Evolutionary conservation across 2,329 filamentous ascomycete species (phyloP).

Genomic region (Aspergillus phoenicis): DNA sequence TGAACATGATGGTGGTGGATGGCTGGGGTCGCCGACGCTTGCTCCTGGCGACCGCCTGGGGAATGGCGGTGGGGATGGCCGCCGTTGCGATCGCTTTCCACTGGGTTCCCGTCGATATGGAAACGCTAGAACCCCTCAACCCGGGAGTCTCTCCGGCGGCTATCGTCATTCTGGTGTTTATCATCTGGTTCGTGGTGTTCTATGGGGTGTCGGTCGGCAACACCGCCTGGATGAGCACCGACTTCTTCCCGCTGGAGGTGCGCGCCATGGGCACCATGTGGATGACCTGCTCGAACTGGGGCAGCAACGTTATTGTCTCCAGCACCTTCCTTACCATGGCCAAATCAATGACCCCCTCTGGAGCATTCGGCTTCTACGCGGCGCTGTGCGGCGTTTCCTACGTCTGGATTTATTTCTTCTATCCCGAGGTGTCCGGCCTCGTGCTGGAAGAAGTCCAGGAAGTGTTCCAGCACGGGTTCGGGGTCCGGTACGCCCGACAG

Average conservation of each 20-base stretch:
- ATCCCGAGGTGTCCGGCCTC: conserved; percentile 28
- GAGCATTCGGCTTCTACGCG: conserved; percentile 57
- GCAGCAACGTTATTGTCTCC: conserved; percentile 53
- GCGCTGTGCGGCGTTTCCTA: conserved; percentile 53
- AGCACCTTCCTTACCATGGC: conserved; percentile 56
- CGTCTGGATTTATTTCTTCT: conserved; percentile 24
- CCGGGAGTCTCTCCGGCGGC: conserved; percentile 37
- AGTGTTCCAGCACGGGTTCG: conserved; percentile 56
- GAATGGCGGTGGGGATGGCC: conserved; percentile 44
- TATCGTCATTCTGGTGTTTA: conserved; percentile 47
- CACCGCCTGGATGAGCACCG: conserved; percentile 53
- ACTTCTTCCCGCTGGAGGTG: conserved; percentile 54
- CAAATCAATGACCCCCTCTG: conserved; percentile 53
- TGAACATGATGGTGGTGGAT: conserved; percentile 53
- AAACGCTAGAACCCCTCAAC: conserved; percentile 33
- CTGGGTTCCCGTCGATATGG: conserved; percentile 51
- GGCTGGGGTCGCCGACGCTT: conserved; percentile 50
- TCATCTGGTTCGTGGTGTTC: conserved; percentile 50
- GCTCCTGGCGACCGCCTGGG: conserved; percentile 48
- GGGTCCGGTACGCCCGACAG: conserved; percentile 46
- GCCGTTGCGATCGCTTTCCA: conserved; percentile 51
- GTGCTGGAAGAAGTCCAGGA: conserved; percentile 41
- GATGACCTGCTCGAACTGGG: conserved; percentile 52
- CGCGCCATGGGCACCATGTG: conserved; percentile 55
- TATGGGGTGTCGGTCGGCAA: conserved; percentile 53